A percentile compares a stretch with the other conserved stretches of the same genome.
These are phyloP conservation scores for Cyberlindnera amylophila DNA, from an alignment of 805 yeast genomes.

Conservation along the genomic window DNA sequence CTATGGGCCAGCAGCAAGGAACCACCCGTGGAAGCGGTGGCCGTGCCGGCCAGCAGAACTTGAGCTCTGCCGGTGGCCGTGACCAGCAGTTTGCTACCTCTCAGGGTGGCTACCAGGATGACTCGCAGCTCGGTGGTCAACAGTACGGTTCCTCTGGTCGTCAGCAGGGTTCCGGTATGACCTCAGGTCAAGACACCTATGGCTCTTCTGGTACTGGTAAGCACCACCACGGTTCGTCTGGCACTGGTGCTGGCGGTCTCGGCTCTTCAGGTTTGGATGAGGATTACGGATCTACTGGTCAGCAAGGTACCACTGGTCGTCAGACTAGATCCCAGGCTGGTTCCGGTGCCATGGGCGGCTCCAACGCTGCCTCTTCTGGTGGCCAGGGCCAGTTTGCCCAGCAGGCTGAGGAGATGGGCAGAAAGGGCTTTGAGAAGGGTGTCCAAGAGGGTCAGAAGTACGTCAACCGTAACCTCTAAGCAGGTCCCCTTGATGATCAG, in stretches of 20 bases:
- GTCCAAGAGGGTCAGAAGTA: slow-evolving; percentile 26
- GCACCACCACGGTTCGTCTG: background rate
- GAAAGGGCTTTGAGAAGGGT: slow-evolving; percentile 23
- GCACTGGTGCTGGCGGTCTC: slow-evolving; percentile 8
- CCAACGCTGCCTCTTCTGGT: slow-evolving; percentile 2
- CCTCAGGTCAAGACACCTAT: too few relatives aligned
- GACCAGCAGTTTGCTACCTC: slow-evolving; percentile 21
- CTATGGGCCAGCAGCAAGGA: slow-evolving; percentile 3
- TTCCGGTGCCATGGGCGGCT: slow-evolving; percentile 1
- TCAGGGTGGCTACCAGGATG: slow-evolving; percentile 1
- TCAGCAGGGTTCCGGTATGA: too few relatives aligned
- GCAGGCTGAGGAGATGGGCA: slow-evolving; percentile 21
- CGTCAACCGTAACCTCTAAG: slow-evolving; percentile 25
- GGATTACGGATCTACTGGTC: slow-evolving; percentile 1
- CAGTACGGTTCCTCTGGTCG: background rate
- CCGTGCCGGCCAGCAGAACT: slow-evolving; percentile 19
- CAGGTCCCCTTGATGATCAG: too few relatives aligned
- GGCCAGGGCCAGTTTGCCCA: slow-evolving; percentile 14
- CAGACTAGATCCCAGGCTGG: slow-evolving; percentile 27
- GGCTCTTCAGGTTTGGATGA: slow-evolving; percentile 12
- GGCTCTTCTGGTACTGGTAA: background rate
- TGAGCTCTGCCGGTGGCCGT: slow-evolving; percentile 13
- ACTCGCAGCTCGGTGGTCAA: background rate
- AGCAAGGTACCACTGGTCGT: slow-evolving; percentile 16
- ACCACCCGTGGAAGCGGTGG: slow-evolving; percentile 1